phyloP scores from a whole-genome alignment of 305 asterid genomes.

The Andrographis paniculata region DNA sequence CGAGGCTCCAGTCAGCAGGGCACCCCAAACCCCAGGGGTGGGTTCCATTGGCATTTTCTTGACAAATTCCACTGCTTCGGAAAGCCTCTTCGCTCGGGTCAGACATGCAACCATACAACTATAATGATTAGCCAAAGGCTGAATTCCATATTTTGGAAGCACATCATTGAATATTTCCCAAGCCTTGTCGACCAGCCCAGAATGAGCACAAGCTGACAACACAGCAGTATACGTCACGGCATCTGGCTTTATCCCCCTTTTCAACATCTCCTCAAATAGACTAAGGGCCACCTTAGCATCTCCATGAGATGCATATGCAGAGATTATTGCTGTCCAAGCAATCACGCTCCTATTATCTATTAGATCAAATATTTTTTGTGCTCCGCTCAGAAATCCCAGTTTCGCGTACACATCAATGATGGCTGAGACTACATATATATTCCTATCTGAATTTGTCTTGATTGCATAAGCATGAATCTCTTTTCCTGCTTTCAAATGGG shows the following conservation, averaged over 20 bases:
- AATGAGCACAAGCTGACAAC: slow-evolving; percentile 77
- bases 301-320: slow-evolving; percentile 78
- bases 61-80: slow-evolving; percentile 56
- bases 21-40: slow-evolving; percentile 69
- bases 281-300: slow-evolving; percentile 51
- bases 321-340: slow-evolving; percentile 79
- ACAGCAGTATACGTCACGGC: slow-evolving; percentile 67
- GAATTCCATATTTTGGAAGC: slow-evolving; percentile 43
- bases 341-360: slow-evolving; percentile 49
- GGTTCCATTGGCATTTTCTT: slow-evolving; percentile 66
- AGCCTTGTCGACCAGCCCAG: slow-evolving; percentile 65
- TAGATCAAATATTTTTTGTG: slow-evolving; percentile 46
- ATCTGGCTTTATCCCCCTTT: slow-evolving; percentile 49
- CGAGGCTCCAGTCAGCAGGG: slow-evolving; percentile 75
- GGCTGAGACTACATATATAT: slow-evolving; percentile 66
- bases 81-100: slow-evolving; percentile 57
- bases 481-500: slow-evolving; percentile 58
- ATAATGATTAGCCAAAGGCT: slow-evolving; percentile 60
- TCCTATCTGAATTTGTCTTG: slow-evolving; percentile 34
- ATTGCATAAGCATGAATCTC: slow-evolving; percentile 72
- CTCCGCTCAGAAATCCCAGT: slow-evolving; percentile 63
- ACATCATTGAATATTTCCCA: slow-evolving; percentile 39
- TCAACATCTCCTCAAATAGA: slow-evolving; percentile 56
- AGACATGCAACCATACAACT: slow-evolving; percentile 74
- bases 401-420: slow-evolving; percentile 68